Percentiles rank a stretch among this genome's conserved stretches.
Evolutionary conservation across 352 stramenopile genomes (phyloP).

Genomic region (Phytopythium delawarense): DNA sequence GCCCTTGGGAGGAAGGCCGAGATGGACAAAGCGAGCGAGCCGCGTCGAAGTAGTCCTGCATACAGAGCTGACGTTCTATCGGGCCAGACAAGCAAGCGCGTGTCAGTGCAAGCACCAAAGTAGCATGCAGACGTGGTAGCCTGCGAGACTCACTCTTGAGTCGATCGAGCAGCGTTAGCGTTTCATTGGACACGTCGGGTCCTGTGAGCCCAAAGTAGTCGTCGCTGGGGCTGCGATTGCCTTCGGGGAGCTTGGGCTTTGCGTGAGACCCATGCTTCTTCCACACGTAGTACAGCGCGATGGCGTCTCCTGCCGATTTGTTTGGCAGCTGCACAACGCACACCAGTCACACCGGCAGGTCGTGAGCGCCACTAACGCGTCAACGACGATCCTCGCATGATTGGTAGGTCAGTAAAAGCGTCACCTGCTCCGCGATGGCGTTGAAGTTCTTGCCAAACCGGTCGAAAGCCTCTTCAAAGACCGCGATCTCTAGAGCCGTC

Average conservation of each 20-base stretch:
- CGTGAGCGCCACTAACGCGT: not conserved
- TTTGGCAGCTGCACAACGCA: constrained; percentile 34
- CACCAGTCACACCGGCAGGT: not conserved
- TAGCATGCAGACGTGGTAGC: not conserved
- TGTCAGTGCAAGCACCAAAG: not conserved
- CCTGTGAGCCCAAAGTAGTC: constrained; percentile 52
- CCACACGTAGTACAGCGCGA: constrained; percentile 86
- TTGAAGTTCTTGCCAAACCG: constrained; percentile 79
- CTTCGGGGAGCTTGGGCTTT: constrained; percentile 22
- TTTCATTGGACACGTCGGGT: constrained; percentile 48
- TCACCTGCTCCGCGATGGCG: constrained; percentile 62
- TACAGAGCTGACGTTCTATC: constrained; percentile 55
- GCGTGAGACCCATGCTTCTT: constrained; percentile 66
- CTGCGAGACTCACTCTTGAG: constrained; percentile 32
- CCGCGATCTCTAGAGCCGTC: constrained; percentile 62
- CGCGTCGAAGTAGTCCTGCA: constrained; percentile 65
- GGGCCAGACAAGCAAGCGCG: not conserved
- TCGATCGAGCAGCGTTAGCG: constrained; percentile 52
- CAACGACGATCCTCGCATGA: not conserved
- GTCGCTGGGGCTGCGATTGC: constrained; percentile 31
- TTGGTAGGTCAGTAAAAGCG: not conserved
- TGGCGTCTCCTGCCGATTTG: constrained; percentile 62
- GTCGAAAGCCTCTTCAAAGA: constrained; percentile 79
- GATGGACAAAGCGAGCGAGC: constrained; percentile 48
- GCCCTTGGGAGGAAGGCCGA: constrained; percentile 20